Base-by-base conservation (phyloP, 2,329 filamentous ascomycete species). In the Ilyonectria mors-panacis region DNA sequence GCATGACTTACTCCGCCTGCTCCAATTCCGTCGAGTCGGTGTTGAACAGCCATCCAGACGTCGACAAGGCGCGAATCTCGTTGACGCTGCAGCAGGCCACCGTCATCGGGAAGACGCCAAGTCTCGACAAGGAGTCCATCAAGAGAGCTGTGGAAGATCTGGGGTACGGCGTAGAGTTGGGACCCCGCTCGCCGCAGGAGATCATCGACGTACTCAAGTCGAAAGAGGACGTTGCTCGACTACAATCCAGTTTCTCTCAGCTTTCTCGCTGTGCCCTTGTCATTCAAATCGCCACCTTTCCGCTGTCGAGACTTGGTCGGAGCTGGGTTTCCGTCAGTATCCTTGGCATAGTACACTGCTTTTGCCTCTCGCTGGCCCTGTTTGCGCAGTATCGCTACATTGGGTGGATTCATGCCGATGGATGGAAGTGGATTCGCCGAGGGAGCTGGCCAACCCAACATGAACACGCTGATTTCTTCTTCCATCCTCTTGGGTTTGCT, bases 401-500 rank as follows among this genome's bases (percentile, higher is more conserved):
- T 17, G 19, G 48, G 6, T 65, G 63, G 63, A 60, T 65, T 30
- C 63, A 65, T 6, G 17, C 47, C 5, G 57, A 61, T 13, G 63
- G 57, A 4, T 65, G 63, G 63, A 61, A 50, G 17, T 65, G 62
- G 55, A 8, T 65, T 1, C 37, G 37, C 10, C 55, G 37, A 3
- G 50, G 63, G 63, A 6, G 26, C 26, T 26, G 26, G 26, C 5
- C 33, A 44, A 9, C 23, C 57, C 6, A 65, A 65, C 21, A 56
- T 65, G 63, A 65, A 65, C 57, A 65, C 63, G 1, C 50, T 65
- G 19, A 50, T 65, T 9, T 65, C 63, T 1, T 51, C 50, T 35
- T 56, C 63, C 30, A 50, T 65, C 48, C 42, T 28, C 1, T 47
- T 61, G 13, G 63, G 63, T 1, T 48, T 48, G 17, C 6, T 60